A percentile compares a stretch with the other conserved stretches of the same genome.
These are phyloP conservation scores for Trichomonas vaginalis DNA, from an alignment of 208 protist species.

Conservation along the genomic window DNA sequence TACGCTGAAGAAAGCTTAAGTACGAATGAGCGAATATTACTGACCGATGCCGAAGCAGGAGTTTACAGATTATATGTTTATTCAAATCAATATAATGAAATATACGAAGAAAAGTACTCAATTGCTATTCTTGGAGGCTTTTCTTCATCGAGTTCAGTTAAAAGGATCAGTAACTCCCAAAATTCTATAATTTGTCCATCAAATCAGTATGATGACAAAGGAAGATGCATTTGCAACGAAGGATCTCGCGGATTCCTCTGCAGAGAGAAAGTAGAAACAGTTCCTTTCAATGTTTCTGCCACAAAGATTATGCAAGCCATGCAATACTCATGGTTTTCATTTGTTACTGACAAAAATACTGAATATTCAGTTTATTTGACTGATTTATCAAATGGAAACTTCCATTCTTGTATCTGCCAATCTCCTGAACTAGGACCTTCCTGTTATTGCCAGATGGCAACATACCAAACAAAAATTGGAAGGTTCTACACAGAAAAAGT, in stretches of 20 bases:
- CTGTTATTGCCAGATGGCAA: neutral
- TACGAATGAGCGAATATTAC: no score
- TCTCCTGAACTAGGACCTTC: neutral
- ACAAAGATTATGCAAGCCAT: neutral
- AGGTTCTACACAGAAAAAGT: neutral
- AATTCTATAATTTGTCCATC: neutral
- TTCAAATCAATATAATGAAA: no score
- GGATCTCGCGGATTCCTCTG: neutral
- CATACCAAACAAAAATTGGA: neutral
- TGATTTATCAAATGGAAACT: neutral
- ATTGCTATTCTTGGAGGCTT: no score
- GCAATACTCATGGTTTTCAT: neutral
- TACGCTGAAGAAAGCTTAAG: no score
- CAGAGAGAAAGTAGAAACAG: neutral
- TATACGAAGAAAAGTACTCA: no score
- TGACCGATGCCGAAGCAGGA: no score
- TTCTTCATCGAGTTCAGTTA: neutral
- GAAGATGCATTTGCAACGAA: neutral
- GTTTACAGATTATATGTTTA: no score
- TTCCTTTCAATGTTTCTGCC: neutral
- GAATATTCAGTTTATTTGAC: neutral
- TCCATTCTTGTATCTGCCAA: neutral
- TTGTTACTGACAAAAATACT: neutral
- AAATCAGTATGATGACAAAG: neutral
- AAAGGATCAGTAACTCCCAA: neutral